Base-by-base conservation (phyloP, 768 basidiomycete species). In the Lactifluus piperatus region DNA sequence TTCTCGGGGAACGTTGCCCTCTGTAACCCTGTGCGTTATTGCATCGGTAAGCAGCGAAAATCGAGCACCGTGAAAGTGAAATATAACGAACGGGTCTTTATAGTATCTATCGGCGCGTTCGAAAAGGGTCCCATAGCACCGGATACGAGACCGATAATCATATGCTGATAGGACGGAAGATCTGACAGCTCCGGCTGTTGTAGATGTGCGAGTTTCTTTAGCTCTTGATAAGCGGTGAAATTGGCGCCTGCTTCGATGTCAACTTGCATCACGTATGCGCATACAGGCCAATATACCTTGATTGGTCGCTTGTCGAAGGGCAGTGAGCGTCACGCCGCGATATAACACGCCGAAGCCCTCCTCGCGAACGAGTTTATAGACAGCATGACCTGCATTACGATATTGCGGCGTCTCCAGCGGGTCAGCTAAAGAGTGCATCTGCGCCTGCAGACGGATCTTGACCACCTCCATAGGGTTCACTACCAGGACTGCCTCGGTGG, bases 401-500 rank as follows among this genome's bases (percentile, higher is more conserved):
- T 99, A 99, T 71, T 88, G 81, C n/a, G 97, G 97, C 16, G 82
- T 77, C 68, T 99, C 97, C 54, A 95, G 74, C 36, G 97, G 97
- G 72, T 99, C 97, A 7, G 94, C 91, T 49, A 99, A 78, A 22
- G 95, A 98, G 72, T 98, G 97, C 68, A 90, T 88, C 69, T 99
- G 97, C 3, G 97, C 95, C 73, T 99, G 97, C 67, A 99, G 75
- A 27, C 97, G 83, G 69, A 99, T 98, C 79, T 98, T 98, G 70
- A 99, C 91, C 20, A 99, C 97, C 70, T 99, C 97, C 97, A 99
- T 98, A 0, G 97, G 97, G 46, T 90, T 95, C 11, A 99, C 97
- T 47, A 99, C 92, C 16, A 84, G 78, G 18, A 99, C 82, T 2
- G 94, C 97, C 73, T 98, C 97, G 0, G 93, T 91, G n/a, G 86